phyloP scores from a whole-genome alignment of 441 rosid species.

The Syzygium malaccense region DNA sequence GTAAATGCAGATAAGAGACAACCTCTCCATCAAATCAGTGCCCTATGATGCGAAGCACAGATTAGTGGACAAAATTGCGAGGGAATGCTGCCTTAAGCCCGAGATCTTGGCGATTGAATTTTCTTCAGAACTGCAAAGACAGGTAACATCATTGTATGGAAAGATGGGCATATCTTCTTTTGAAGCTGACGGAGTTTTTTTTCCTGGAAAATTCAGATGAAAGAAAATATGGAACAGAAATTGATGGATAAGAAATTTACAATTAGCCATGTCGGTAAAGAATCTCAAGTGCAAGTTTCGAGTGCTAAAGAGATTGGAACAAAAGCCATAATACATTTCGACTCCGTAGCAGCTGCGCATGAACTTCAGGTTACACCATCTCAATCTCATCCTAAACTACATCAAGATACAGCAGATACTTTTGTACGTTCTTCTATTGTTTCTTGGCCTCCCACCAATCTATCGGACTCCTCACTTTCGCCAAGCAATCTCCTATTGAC shows the following conservation, averaged over 20 bases:
- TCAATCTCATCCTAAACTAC: not conserved
- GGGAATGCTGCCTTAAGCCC: constrained; percentile 21
- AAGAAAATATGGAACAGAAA: constrained; percentile 3
- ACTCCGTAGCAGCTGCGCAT: not conserved
- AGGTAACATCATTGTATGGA: not conserved
- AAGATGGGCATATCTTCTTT: not conserved
- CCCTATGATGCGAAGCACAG: constrained; percentile 40
- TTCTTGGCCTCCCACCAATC: constrained; percentile 21
- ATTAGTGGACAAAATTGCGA: constrained; percentile 45
- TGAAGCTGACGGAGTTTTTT: not conserved
- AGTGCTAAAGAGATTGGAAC: constrained; percentile 3
- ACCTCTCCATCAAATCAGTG: constrained; percentile 33
- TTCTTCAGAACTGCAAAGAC: constrained; percentile 32
- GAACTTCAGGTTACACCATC: not conserved
- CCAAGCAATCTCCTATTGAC: not conserved
- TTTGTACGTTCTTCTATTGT: constrained; percentile 12
- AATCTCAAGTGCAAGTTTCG: constrained; percentile 1
- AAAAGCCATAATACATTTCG: not conserved
- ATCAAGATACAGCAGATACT: constrained; percentile 14
- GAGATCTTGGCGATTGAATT: constrained; percentile 50
- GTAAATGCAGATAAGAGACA: constrained; percentile 36
- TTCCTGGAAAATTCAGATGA: constrained; percentile 12
- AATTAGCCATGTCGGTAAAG: not conserved
- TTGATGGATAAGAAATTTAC: not conserved
- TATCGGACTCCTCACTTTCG: not conserved